Conservation (phyloP, 2,329 filamentous ascomycete genomes). For the Paecilomyces niveus region DNA sequence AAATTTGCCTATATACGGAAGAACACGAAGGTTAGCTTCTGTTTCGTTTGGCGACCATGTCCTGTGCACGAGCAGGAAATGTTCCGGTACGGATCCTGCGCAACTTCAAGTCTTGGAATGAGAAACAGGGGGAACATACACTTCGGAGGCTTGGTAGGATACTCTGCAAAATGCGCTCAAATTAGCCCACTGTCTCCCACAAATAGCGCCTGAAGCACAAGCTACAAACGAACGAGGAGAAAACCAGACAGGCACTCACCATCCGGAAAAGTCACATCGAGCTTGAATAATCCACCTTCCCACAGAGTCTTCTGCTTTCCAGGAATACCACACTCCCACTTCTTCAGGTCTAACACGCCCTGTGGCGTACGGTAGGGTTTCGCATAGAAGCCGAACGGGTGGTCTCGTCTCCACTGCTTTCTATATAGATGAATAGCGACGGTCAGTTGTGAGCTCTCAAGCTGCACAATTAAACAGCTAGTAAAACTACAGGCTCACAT, state of each 20-base stretch:
- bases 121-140: constrained; percentile 57
- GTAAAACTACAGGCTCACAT: constrained; percentile 24
- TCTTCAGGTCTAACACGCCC: constrained; percentile 83
- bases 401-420: constrained; percentile 94
- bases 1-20: constrained; percentile 74
- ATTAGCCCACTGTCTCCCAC: constrained; percentile 5
- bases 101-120: not conserved
- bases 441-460: constrained; percentile 8
- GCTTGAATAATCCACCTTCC: constrained; percentile 96
- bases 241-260: constrained; percentile 48
- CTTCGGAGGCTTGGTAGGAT: constrained; percentile 97
- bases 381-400: constrained; percentile 96
- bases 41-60: not conserved
- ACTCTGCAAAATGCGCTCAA: constrained; percentile 54
- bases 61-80: not conserved
- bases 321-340: constrained; percentile 93
- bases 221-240: constrained; percentile 1
- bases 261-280: constrained; percentile 87
- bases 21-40: constrained; percentile 4
- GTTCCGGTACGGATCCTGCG: not conserved
- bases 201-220: not conserved
- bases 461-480: not conserved
- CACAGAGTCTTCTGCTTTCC: constrained; percentile 96
- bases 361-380: constrained; percentile 73
- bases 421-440: constrained; percentile 40